Evolutionary conservation across 2,329 filamentous ascomycete species (phyloP).

Genomic region (Fusarium bulbicola): DNA sequence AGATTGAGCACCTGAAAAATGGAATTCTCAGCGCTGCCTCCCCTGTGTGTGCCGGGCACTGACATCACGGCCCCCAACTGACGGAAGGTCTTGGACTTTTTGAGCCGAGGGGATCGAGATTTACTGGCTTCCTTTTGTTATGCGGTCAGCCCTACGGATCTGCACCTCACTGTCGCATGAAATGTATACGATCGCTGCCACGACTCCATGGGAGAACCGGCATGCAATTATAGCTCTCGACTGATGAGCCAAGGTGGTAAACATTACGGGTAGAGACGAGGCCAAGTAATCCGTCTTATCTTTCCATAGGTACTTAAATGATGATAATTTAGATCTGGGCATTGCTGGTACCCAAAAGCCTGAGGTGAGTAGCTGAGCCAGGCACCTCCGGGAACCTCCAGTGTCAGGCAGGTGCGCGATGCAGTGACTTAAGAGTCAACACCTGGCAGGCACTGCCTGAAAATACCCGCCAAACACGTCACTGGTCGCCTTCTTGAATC

Average conservation of each 20-base stretch:
- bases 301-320: accelerated
- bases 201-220: not conserved
- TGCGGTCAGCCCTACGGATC: not conserved
- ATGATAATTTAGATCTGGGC: not conserved
- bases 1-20: not conserved
- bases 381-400: not conserved
- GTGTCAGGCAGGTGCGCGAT: not conserved
- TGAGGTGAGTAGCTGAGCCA: accelerated
- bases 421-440: accelerated
- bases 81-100: not conserved
- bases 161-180: not conserved
- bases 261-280: accelerated
- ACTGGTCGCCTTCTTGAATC: accelerated
- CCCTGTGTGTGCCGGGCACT: not conserved
- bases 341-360: accelerated
- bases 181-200: not conserved
- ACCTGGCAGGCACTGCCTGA: not conserved
- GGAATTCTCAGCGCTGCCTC: not conserved
- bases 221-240: not conserved
- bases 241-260: accelerated
- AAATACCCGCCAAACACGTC: not conserved
- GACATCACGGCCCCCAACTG: not conserved
- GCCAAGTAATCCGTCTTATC: accelerated
- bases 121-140: not conserved
- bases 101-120: not conserved